These are phyloP conservation scores for Mucor plumbeus DNA, from an alignment of 371 early-diverging fungal genomes.

Conservation along the genomic window DNA sequence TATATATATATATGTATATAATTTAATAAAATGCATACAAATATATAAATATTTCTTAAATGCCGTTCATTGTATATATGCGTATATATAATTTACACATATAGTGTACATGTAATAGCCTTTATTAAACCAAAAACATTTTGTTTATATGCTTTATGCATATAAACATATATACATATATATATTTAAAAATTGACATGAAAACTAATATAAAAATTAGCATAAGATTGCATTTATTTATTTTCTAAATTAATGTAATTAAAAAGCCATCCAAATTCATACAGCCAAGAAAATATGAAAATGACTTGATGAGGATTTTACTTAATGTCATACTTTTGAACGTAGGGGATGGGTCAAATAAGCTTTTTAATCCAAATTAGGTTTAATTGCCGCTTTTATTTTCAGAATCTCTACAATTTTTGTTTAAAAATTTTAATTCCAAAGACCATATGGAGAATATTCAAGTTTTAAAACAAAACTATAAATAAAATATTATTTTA, in stretches of 20 bases:
- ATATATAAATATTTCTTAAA: no score
- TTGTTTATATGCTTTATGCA: neutral
- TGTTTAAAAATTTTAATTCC: neutral
- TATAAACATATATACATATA: neutral
- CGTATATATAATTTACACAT: neutral
- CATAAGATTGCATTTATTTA: neutral
- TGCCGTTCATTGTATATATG: neutral
- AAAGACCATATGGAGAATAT: neutral
- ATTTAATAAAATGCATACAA: neutral
- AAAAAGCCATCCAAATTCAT: neutral
- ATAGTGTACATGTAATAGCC: neutral
- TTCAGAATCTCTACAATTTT: neutral
- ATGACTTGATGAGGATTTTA: no score
- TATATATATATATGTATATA: neutral
- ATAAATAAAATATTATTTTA: no score
- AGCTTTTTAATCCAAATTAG: constrained; percentile 2
- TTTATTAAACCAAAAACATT: constrained; percentile 5
- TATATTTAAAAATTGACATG: no score
- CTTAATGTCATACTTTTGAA: no score
- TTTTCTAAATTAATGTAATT: neutral
- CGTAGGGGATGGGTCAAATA: neutral
- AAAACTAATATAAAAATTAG: neutral
- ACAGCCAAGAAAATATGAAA: no score
- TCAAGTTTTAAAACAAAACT: no score
- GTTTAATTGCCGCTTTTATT: neutral